Percentiles rank a stretch among this genome's conserved stretches.
phyloP scores from a whole-genome alignment of 768 basidiomycete species.

The Suillus subluteus region DNA sequence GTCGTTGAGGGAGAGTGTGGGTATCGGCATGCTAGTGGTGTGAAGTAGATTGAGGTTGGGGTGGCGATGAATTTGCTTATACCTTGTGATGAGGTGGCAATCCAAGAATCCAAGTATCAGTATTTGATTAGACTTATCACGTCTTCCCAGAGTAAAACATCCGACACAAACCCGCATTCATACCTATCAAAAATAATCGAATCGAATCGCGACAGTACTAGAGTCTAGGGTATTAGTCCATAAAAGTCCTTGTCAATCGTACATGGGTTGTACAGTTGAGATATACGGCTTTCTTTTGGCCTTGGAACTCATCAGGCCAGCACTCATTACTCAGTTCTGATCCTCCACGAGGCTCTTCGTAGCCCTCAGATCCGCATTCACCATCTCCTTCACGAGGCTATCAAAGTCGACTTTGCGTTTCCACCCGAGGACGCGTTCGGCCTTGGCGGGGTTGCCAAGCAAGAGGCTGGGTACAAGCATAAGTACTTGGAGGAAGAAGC shows the following conservation, averaged over 20 bases:
- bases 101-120: not conserved
- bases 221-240: not conserved
- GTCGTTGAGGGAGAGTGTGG: slow-evolving; percentile 37
- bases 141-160: not conserved
- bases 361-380: slow-evolving; percentile 76
- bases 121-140: not conserved
- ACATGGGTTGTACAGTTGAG: not conserved
- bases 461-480: slow-evolving; percentile 57
- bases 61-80: not conserved
- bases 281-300: not conserved
- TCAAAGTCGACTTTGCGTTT: slow-evolving; percentile 85
- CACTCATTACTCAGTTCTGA: slow-evolving; percentile 59
- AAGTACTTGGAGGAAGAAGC: slow-evolving; percentile 3
- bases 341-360: slow-evolving; percentile 78
- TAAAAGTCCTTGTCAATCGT: slow-evolving; percentile 1
- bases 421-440: slow-evolving; percentile 88
- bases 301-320: not conserved
- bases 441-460: slow-evolving; percentile 87
- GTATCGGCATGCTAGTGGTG: slow-evolving; percentile 24
- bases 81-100: not conserved
- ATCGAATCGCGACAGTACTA: not conserved
- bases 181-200: not conserved
- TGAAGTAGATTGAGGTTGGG: not conserved
- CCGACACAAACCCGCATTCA: too few species aligned
- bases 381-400: slow-evolving; percentile 90